Base-by-base conservation (phyloP, 495 filamentous ascomycete species). In the Annulohypoxylon nitens region DNA sequence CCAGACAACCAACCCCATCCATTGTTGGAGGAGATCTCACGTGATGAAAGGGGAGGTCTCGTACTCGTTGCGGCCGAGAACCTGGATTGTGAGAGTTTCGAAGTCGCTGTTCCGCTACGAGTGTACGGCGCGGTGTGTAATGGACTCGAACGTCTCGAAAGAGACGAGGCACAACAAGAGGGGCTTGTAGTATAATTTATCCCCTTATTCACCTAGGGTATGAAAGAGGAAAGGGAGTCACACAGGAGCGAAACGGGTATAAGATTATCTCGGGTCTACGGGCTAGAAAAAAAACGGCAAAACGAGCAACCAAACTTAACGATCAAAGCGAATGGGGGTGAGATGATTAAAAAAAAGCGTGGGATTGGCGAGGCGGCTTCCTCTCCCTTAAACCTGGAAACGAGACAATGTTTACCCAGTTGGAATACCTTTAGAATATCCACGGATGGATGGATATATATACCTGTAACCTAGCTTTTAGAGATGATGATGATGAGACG, bases 81-180 rank as follows among this genome's bases (percentile, higher is more conserved):
- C 69, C 75, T 97, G 64, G 85, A 88, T 16, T 94, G 93, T 72
- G 94, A 97, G 84, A 94, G 91, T 16, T 97, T 97, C 81, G 94
- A 97, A 78, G 91, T 97, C 51, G 87, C 88, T 1, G 92, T 97
- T 54, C 94, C 94, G 53, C 78, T 97, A 59, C 87, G 87, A 53
- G 92, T 97, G 0, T 97, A 95, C 78, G 94, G 94, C 7, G 90
- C 93, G 5, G 78, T 86, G 34, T 80, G 83, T 62, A 82, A 78
- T 43, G 82, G 76, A 41, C 75, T 83, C 63, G 85, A 82, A 79
- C 80, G 78, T 55, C 78, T 86, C 37, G 86, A 88, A 62, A 74
- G 82, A 61, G 86, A 87, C 57, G 83, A 86, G 53, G 80, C 73
- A 54, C 55, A 76, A 18, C 78, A 83, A 48, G 84, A 85, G 66